Evolutionary conservation across 139 green algal genomes (phyloP).

Genomic region (Tetradesmus obliquus): DNA sequence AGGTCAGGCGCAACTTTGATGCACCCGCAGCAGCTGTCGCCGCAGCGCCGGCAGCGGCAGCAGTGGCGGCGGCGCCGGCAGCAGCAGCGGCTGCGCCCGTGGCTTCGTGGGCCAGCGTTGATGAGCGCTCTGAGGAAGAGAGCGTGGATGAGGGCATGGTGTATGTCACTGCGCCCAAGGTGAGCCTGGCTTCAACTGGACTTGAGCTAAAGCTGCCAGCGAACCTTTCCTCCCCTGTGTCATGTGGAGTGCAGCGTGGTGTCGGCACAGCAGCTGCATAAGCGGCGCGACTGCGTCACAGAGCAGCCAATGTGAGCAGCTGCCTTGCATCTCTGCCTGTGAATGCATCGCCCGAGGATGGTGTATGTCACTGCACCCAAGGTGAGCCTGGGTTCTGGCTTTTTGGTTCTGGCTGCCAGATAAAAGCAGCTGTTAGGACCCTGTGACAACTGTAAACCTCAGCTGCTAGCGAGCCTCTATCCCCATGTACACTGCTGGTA

Average conservation of each 20-base stretch:
- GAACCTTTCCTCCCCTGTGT: neutral
- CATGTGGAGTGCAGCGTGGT: neutral
- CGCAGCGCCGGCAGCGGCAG: conserved; percentile 38
- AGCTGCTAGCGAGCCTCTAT: neutral
- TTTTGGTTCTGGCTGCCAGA: too few relatives aligned
- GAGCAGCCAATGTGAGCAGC: neutral
- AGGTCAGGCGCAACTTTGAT: conserved; percentile 71
- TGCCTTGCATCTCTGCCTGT: neutral
- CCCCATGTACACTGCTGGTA: neutral
- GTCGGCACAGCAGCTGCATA: neutral
- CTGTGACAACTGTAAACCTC: conserved; percentile 23
- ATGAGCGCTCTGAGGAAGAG: conserved; percentile 57
- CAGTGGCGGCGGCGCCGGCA: conserved; percentile 17
- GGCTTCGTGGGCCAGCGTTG: conserved; percentile 55
- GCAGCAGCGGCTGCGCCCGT: conserved; percentile 14
- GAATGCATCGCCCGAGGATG: conserved; percentile 29
- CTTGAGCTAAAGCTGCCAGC: conserved; percentile 12
- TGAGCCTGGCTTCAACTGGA: conserved; percentile 48
- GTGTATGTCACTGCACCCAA: conserved; percentile 79
- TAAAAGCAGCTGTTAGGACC: too few relatives aligned
- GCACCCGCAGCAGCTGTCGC: conserved; percentile 19
- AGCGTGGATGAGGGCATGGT: conserved; percentile 82
- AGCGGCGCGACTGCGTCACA: neutral
- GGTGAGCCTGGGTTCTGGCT: conserved; percentile 48
- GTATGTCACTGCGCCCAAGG: conserved; percentile 79